Conservation (phyloP, 192 early-diverging fungal species). For the Gaertneriomyces sp. region DNA sequence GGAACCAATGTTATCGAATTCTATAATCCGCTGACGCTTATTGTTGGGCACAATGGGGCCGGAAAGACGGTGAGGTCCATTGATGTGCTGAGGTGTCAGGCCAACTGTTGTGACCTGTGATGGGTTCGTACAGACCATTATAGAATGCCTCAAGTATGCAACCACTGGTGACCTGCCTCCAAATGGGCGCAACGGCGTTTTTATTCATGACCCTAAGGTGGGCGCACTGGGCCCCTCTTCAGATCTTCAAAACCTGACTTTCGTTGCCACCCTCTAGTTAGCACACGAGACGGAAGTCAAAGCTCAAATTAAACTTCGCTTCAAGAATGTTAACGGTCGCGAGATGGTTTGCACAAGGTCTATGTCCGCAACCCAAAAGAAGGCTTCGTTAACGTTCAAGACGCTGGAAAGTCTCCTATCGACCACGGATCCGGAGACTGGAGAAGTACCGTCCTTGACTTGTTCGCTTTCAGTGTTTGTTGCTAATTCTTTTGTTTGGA, state of each 20-base stretch:
- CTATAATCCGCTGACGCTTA: slow-evolving; percentile 86
- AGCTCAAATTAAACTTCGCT: slow-evolving; percentile 86
- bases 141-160: slow-evolving; percentile 94
- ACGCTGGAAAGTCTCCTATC: slow-evolving; percentile 72
- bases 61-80: slow-evolving; percentile 81
- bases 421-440: slow-evolving; percentile 17
- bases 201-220: slow-evolving; percentile 93
- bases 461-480: neutral
- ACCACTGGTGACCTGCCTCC: slow-evolving; percentile 90
- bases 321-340: slow-evolving; percentile 71
- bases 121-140: slow-evolving; percentile 65
- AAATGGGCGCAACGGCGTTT: slow-evolving; percentile 79
- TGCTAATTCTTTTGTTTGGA: slow-evolving; percentile 1
- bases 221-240: neutral
- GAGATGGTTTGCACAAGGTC: slow-evolving; percentile 75
- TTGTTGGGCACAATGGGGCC: slow-evolving; percentile 92
- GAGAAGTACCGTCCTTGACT: slow-evolving; percentile 16
- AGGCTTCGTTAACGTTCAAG: slow-evolving; percentile 53
- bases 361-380: slow-evolving; percentile 69
- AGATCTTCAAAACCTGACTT: neutral
- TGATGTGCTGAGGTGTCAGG: slow-evolving; percentile 3
- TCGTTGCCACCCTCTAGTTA: slow-evolving; percentile 44
- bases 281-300: slow-evolving; percentile 75
- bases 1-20: slow-evolving; percentile 74
- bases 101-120: neutral